A percentile compares a stretch with the other conserved stretches of the same genome.
Evolutionary conservation across 2,329 filamentous ascomycete genomes (phyloP).

Genomic region (Colletotrichum sp.): DNA sequence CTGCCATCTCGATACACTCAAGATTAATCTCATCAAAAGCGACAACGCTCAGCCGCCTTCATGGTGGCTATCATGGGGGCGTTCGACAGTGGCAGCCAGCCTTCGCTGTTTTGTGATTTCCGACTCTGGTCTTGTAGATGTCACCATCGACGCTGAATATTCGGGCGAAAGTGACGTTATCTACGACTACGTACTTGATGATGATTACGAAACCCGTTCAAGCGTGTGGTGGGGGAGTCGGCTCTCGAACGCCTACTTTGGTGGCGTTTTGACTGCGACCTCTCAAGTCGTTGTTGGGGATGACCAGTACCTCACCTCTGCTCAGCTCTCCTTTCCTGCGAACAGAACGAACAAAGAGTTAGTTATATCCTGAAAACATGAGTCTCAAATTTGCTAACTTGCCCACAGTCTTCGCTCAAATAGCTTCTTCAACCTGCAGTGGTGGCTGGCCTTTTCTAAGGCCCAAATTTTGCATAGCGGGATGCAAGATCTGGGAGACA

Average conservation of each 20-base stretch:
- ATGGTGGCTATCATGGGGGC: not conserved
- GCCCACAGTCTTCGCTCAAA: not conserved
- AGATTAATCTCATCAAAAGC: not conserved
- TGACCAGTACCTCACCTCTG: not conserved
- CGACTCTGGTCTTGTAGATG: not conserved
- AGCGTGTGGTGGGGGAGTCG: not conserved
- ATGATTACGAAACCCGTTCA: not conserved
- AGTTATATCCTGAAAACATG: not conserved
- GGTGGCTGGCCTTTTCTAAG: not conserved
- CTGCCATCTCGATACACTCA: not conserved
- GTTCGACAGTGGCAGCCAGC: not conserved
- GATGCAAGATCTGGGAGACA: not conserved
- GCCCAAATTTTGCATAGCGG: not conserved
- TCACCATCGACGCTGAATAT: not conserved
- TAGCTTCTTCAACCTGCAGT: not conserved
- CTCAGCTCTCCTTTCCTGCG: not conserved
- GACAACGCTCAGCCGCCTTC: not conserved
- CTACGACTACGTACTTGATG: not conserved
- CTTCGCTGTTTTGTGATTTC: not conserved
- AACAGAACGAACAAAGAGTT: not conserved
- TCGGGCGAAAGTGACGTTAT: not conserved
- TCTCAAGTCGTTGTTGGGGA: not conserved
- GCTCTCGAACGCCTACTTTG: not conserved
- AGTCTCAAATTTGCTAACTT: not conserved
- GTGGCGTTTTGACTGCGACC: not conserved